A percentile compares a stretch with the other conserved stretches of the same genome.
Evolutionary conservation across 345 rosid species (phyloP).

Genomic region (Murraya koenigii): DNA sequence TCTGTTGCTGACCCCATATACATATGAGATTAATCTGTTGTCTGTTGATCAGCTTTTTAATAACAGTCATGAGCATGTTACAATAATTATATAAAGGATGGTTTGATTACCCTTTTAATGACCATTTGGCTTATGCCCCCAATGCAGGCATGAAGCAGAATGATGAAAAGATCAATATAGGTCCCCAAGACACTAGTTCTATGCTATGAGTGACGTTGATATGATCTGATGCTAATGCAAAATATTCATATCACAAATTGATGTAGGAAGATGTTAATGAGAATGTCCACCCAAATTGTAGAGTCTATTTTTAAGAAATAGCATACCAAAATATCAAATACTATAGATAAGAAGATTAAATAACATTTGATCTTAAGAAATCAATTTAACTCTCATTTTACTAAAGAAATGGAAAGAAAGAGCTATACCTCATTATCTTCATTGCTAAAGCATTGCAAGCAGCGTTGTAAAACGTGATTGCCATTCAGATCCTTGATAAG

Average conservation of each 20-base stretch:
- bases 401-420: conserved; percentile 10
- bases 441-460: conserved; percentile 53
- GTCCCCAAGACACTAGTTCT: neutral
- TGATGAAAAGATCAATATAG: neutral
- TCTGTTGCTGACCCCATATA: neutral
- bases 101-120: neutral
- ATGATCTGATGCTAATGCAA: neutral
- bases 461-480: conserved; percentile 73
- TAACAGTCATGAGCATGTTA: neutral
- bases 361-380: neutral
- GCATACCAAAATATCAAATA: neutral
- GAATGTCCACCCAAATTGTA: neutral
- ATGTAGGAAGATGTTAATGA: neutral
- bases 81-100: neutral
- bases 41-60: neutral
- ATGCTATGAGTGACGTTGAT: neutral
- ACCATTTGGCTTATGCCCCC: neutral
- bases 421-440: conserved; percentile 54
- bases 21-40: neutral
- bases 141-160: neutral
- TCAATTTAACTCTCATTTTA: neutral
- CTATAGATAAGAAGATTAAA: neutral
- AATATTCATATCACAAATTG: neutral
- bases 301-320: neutral
- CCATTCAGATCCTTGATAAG: conserved; percentile 76